Base-by-base conservation (phyloP, 495 filamentous ascomycete species). In the Viridothelium virens region DNA sequence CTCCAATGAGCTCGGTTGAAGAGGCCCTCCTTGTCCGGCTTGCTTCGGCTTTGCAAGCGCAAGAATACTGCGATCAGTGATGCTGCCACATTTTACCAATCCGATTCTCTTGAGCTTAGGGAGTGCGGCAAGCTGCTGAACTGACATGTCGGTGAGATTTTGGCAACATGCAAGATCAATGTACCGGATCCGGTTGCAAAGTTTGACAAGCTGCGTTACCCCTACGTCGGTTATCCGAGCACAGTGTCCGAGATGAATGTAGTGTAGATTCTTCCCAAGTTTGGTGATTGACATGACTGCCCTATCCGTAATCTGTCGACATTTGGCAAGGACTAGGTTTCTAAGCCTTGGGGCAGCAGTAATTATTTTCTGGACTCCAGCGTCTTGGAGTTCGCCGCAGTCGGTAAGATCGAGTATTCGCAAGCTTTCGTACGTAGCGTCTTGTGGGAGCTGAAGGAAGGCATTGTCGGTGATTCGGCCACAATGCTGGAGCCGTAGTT, bases 81-180 rank as follows among this genome's bases (percentile, higher is more conserved):
- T 96, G 59, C 80, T 82, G 44, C 85, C 82, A 70, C 95, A 99
- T 75, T 99, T 99, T 18, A 99, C 95, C 62, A 99, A 77, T 0
- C 95, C 95, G 56, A 99, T 96, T 38, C 95, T 82, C 74, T 94
- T 89, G 34, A 99, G 79, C 76, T 97, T 99, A 10, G 95, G 95
- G 36, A 99, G 81, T 10, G 81, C 85, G 2, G 95, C 92, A 34
- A 99, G 81, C 68, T 89, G 87, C 63, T 83, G 86, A n/a, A 99
- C 88, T 59, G 91, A 96, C 2, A 77, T 77, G 70, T 99, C 94
- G 0, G 95, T 97, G 62, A 99, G 81, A 67, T 87, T 86, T n/a
- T 81, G 82, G 76, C 95, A 99, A 79, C 95, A 97, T 11, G 95
- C 95, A 61, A 99, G 77, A 73, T 99, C 95, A 65, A 99, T 97